A percentile compares a stretch with the other conserved stretches of the same genome.
These are phyloP conservation scores for Lophiotrema nucula DNA, from an alignment of 495 filamentous ascomycete species.

Conservation along the genomic window DNA sequence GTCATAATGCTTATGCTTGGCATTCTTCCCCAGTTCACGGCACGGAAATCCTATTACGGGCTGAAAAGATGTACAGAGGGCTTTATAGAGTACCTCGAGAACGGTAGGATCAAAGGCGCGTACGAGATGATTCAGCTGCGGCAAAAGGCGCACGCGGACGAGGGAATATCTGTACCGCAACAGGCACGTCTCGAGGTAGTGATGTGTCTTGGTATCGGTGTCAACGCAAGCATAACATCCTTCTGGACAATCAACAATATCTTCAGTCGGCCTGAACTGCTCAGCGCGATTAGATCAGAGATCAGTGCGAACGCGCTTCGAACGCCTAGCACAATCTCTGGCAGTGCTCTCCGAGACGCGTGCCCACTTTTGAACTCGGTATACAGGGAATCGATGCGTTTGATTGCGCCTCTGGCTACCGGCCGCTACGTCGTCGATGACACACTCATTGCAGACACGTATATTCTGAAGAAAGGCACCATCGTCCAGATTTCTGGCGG, in stretches of 20 bases:
- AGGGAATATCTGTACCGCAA: slow-evolving; percentile 22
- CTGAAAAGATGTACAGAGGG: slow-evolving; percentile 33
- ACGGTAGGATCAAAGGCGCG: slow-evolving; percentile 18
- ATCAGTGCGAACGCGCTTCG: slow-evolving; percentile 9
- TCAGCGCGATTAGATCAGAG: slow-evolving; percentile 22
- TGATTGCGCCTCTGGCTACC: slow-evolving; percentile 13
- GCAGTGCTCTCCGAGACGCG: slow-evolving; percentile 1
- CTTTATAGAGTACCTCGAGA: slow-evolving; percentile 31
- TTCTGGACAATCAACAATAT: slow-evolving; percentile 34
- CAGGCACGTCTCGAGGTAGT: slow-evolving; percentile 20
- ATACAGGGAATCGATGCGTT: slow-evolving; percentile 26
- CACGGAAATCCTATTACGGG: slow-evolving; percentile 30
- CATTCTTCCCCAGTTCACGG: slow-evolving; percentile 28
- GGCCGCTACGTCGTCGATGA: slow-evolving; percentile 21
- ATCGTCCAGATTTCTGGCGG: slow-evolving; percentile 29
- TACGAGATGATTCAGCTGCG: slow-evolving; percentile 32
- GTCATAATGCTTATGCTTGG: slow-evolving; percentile 23
- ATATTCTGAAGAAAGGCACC: slow-evolving; percentile 18
- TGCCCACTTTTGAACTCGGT: slow-evolving; percentile 31
- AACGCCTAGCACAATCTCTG: slow-evolving; percentile 5
- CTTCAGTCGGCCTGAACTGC: slow-evolving; percentile 24
- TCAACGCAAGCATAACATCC: slow-evolving; percentile 24
- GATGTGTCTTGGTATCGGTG: slow-evolving; percentile 18
- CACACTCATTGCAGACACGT: slow-evolving; percentile 27
- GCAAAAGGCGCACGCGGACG: slow-evolving; percentile 8